These are phyloP conservation scores for Phytophthora cactorum DNA, from an alignment of 352 stramenopile genomes.

Conservation along the genomic window DNA sequence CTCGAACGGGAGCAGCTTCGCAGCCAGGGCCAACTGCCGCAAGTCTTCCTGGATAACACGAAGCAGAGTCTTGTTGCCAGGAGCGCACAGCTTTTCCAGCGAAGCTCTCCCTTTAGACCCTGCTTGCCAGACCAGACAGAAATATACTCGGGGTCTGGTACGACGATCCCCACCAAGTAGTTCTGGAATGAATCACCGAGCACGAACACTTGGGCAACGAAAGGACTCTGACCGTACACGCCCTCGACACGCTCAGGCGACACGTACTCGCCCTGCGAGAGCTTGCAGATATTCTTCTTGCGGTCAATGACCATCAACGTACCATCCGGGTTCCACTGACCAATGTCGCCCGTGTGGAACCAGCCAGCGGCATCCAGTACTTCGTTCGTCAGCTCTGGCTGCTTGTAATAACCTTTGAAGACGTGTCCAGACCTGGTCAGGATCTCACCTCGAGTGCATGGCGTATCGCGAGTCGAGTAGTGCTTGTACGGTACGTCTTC, in stretches of 20 bases:
- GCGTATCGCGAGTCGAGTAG: constrained; percentile 79
- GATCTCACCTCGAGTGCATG: constrained; percentile 47
- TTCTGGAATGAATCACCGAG: constrained; percentile 94
- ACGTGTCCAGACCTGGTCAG: constrained; percentile 68
- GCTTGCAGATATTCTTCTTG: constrained; percentile 94
- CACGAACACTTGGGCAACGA: constrained; percentile 94
- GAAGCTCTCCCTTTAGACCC: constrained; percentile 36
- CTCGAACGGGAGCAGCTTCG: constrained; percentile 93
- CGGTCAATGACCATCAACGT: constrained; percentile 88
- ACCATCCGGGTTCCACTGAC: constrained; percentile 91
- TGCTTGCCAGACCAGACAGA: constrained; percentile 46
- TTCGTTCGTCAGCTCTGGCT: constrained; percentile 86
- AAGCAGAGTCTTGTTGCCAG: constrained; percentile 41
- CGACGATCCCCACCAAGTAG: constrained; percentile 92
- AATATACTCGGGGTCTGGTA: constrained; percentile 72
- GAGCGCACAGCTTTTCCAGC: constrained; percentile 33
- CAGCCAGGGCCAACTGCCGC: constrained; percentile 48
- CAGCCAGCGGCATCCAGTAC: constrained; percentile 90
- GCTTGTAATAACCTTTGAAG: constrained; percentile 93
- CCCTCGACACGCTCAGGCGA: constrained; percentile 96
- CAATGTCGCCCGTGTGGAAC: constrained; percentile 96
- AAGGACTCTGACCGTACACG: constrained; percentile 87
- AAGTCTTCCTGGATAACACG: constrained; percentile 41
- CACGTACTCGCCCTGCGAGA: constrained; percentile 94
- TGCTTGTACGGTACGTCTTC: constrained; percentile 95